phyloP scores from a whole-genome alignment of 2,329 filamentous ascomycete genomes.

The Alternaria atra region DNA sequence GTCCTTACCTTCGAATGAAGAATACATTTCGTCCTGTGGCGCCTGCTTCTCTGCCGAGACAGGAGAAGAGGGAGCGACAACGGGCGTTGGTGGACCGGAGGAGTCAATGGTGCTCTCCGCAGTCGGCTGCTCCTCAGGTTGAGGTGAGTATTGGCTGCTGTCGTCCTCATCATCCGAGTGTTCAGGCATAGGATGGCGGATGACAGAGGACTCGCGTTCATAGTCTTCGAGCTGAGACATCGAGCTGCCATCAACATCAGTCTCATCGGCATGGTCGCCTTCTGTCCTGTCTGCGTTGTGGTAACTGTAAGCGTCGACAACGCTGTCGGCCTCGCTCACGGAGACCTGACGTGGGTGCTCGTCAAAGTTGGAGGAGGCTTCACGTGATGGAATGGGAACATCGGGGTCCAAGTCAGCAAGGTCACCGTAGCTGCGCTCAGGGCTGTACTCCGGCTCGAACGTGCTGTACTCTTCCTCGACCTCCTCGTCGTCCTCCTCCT shows the following conservation, averaged over 20 bases:
- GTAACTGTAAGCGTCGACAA: constrained; percentile 68
- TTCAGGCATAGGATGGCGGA: constrained; percentile 60
- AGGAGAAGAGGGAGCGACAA: constrained; percentile 40
- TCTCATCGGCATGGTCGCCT: constrained; percentile 60
- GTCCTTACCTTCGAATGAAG: constrained; percentile 60
- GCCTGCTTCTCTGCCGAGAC: constrained; percentile 40
- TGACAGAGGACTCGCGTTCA: constrained; percentile 62
- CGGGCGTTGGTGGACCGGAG: constrained; percentile 58
- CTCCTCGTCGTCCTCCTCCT: constrained; percentile 59
- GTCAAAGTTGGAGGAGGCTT: constrained; percentile 69
- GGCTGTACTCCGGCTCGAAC: constrained; percentile 60
- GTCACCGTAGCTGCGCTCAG: constrained; percentile 63
- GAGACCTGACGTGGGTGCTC: constrained; percentile 66
- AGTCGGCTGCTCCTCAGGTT: constrained; percentile 49
- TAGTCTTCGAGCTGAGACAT: constrained; percentile 55
- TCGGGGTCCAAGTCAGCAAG: constrained; percentile 78
- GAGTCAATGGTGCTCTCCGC: constrained; percentile 50
- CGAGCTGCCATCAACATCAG: constrained; percentile 67
- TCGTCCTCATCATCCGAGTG: constrained; percentile 61
- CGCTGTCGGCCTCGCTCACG: constrained; percentile 61
- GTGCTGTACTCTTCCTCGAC: constrained; percentile 35
- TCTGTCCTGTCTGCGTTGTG: constrained; percentile 59
- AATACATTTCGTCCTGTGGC: constrained; percentile 56
- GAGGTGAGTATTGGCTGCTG: constrained; percentile 64
- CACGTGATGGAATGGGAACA: constrained; percentile 86